Evolutionary conservation across 768 basidiomycete species (phyloP), one percentile per base, ranked within the genome.

Genomic region (Leccinum aurantiacum): DNA sequence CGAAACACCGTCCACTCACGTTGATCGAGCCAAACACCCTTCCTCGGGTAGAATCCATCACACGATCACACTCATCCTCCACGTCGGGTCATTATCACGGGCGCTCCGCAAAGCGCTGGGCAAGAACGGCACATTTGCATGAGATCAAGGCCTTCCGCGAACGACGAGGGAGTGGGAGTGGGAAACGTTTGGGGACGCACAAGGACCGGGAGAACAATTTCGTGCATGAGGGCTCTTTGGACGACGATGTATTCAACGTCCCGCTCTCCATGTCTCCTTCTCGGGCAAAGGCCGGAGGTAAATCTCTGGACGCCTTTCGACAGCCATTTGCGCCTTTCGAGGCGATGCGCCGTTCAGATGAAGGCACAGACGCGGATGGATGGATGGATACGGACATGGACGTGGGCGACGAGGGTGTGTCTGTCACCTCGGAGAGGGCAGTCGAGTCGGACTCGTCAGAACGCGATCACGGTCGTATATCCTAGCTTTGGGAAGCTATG

Each of bases 51-150:
- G 65, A 63, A 37, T 54, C 68, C 13, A 49, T 72, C 11, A 6
- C 61, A 1, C 64, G 71, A 3, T 70, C 67, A 0, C 67, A 67
- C 19, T 71, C 70, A 17, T 71, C 68, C 15, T 67, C 63, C 0
- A 57, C 61, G 6, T 62, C 70, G 7, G 53, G 64, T 1, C 64
- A 63, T 9, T 22, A 48, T 4, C 60, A 58, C 1, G 56, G 10
- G 4, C 66, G 81, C 56, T 78, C 78, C 0, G 80, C 82, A 17
- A 82, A 80, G 61, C 79, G 79, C 38, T 86, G 85, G 81, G 88
- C 87, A 22, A 76, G 85, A 38, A 86, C 78, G 0, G 84, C 89
- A 3, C 89, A 90, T 75, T 64, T 90, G 50, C 89, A 90, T 62
- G 85, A 88, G 66, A 82, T 89, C 59, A 80, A 76, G 56, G 48